Base-by-base conservation (phyloP, 768 basidiomycete species). In the Vararia minispora region DNA sequence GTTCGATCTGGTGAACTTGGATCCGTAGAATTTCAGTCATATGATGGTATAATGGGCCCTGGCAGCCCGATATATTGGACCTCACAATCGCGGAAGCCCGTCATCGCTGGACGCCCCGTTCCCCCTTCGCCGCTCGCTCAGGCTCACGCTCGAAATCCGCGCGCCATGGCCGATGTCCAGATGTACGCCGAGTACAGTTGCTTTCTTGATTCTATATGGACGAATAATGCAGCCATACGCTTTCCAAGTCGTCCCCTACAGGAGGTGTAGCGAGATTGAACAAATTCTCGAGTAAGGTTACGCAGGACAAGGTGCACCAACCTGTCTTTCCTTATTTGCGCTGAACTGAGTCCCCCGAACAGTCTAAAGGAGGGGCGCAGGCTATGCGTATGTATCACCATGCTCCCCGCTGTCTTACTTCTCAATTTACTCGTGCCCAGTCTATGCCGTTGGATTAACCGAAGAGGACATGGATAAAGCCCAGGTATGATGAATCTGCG, bases 381-480 rank as follows among this genome's bases (percentile, higher is more conserved):
- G 86, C 86, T 25, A 89, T 89, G 87, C 64, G 85, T 88, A 51
- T 58, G 79, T 56, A 28, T 6, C 41, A 13, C n/a, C 21, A 10
- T 24, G 16, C 22, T 28, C 27, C 24, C 30, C n/a, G 37, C 14
- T 38, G 17, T 17, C 10, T 30, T 11, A 18, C 26, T 33, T 28
- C 26, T 13, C 28, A 22, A 17, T 25, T 26, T 25, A 34, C 25
- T 31, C 37, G 33, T 20, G 20, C 6, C 46, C 41, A 84, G 86
- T 89, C 18, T 86, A 89, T 52, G 87, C 79, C 28, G 75, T 76
- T 23, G 85, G 85, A 5, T 56, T 90, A 46, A 70, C 69, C 17
- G 82, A 84, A 51, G 72, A 75, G 46, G 87, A 90, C 48, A 84
- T 90, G 76, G 56, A 79, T 40, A 89, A 86, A 56, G 76, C 88